Percentiles rank a stretch among this genome's conserved stretches.
Evolutionary conservation across 257 asterid genomes (phyloP).

Genomic region (Fraxinus quadrangulata): DNA sequence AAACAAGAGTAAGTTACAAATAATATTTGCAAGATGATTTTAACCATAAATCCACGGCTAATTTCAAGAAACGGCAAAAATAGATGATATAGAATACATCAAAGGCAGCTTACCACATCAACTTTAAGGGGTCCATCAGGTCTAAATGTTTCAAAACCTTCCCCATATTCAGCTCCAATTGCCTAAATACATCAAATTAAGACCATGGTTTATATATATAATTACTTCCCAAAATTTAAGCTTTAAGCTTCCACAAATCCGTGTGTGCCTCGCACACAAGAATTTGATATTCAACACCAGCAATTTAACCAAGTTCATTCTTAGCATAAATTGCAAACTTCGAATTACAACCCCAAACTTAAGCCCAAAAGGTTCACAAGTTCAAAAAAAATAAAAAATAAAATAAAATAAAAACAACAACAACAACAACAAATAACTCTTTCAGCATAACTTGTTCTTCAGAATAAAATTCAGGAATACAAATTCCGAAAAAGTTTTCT

Average conservation of each 20-base stretch:
- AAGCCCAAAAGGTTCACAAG: neutral
- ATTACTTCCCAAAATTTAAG: neutral
- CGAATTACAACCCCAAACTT: neutral
- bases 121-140: slow-evolving; percentile 91
- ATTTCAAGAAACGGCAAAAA: slow-evolving; percentile 4
- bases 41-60: neutral
- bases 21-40: neutral
- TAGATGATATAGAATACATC: neutral
- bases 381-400: neutral
- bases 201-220: neutral
- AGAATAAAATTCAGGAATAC: neutral
- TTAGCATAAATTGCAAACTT: neutral
- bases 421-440: too few species aligned
- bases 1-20: slow-evolving; percentile 5
- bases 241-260: neutral
- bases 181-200: slow-evolving; percentile 43
- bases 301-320: slow-evolving; percentile 6
- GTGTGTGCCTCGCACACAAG: neutral
- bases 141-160: slow-evolving; percentile 94
- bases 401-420: too few species aligned
- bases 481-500: slow-evolving; percentile 10
- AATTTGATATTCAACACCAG: neutral
- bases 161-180: slow-evolving; percentile 99
- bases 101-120: slow-evolving; percentile 66
- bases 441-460: neutral